Base-by-base conservation (phyloP, 2,329 filamentous ascomycete genomes). In the Alternaria sp. region DNA sequence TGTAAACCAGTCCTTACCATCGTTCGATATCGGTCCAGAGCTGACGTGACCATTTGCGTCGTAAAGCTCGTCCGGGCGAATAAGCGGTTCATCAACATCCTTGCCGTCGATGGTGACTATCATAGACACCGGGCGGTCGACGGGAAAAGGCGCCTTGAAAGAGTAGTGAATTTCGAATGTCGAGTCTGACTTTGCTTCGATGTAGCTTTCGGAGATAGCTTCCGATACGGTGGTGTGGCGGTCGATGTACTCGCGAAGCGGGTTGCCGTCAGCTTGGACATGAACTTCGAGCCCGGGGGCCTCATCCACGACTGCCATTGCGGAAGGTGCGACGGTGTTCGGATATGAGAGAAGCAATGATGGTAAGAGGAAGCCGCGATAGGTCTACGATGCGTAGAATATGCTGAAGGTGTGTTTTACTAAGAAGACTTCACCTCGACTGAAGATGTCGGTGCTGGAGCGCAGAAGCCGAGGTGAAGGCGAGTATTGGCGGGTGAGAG, bases 241-340 rank as follows among this genome's bases (percentile, higher is more conserved):
- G 12, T 75, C 66, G 9, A 59, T 60, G 51, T 75, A 72, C 55
- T 79, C 75, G 33, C 64, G 37, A 2, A 74, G 58, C 2, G 65
- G 60, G 5, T 60, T 37, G 5, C 65, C 72, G 25, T 72, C 51
- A n/a, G 71, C 66, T 11, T 65, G 18, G 57, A 78, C 65, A 12
- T 57, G 62, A 51, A 67, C 56, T 61, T 65, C 62, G 33, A 69
- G 66, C n/a, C 71, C 70, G 2, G 61, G 61, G 6, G 44, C 28
- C 4, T 59, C 37, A 9, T 51, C 25, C 4, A 71, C 47, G 5
- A 67, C 30, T 7, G 65, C 68, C 71, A 73, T 72, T 37, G 21
- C n/a, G 37, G 6, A 26, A 55, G 53, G 7, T 28, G 15, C 33
- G 15, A 12, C 9, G 6, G 8, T 6, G 15, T 4, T 10, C 11